phyloP scores from a whole-genome alignment of 106 monocot species.

The Ottelia alismoides region DNA sequence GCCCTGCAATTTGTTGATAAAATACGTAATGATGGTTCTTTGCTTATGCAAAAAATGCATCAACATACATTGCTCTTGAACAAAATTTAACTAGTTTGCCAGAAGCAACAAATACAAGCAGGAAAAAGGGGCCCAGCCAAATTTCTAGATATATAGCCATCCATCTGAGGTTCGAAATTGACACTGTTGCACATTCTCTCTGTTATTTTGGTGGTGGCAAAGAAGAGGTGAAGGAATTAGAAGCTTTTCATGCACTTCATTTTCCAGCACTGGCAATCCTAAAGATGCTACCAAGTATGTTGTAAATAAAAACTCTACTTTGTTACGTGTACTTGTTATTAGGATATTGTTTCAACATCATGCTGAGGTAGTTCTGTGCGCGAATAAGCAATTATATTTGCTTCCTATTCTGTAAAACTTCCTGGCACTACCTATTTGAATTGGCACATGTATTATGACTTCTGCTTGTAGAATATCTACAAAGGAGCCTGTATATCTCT shows the following conservation, averaged over 20 bases:
- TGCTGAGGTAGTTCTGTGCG: no score
- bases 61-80: constrained; percentile 31
- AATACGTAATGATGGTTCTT: constrained; percentile 76
- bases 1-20: constrained; percentile 66
- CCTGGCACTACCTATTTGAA: no score
- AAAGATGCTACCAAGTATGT: constrained; percentile 51
- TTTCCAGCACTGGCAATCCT: constrained; percentile 69
- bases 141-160: constrained; percentile 68
- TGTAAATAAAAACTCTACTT: no score
- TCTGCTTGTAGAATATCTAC: no score
- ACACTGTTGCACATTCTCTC: constrained; percentile 92
- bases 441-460: no score
- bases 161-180: constrained; percentile 96
- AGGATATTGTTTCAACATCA: no score
- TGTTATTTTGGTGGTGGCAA: constrained; percentile 96
- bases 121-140: no score
- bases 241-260: constrained; percentile 60
- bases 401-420: no score
- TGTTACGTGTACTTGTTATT: no score
- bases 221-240: constrained; percentile 81
- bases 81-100: constrained; percentile 57
- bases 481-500: no score
- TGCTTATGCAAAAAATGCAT: constrained; percentile 77
- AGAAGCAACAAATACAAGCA: no score
- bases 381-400: no score